These are phyloP conservation scores for Achaetomium macrosporum DNA, from an alignment of 2,329 filamentous ascomycete species.

Conservation along the genomic window DNA sequence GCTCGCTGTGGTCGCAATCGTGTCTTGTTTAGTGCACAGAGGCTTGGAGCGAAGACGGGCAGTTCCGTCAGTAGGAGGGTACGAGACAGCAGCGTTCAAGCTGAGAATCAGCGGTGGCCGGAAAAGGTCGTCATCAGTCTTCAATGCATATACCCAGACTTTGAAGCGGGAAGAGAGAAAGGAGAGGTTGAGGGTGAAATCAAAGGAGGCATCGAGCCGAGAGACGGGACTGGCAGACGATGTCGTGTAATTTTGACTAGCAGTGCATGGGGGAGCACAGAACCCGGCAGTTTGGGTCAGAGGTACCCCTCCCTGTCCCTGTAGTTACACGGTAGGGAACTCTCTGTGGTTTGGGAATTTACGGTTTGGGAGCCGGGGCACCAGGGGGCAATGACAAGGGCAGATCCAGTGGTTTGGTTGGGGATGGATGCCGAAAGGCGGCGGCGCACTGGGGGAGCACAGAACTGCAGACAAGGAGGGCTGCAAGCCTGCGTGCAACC, in stretches of 20 bases:
- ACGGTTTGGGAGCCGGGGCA: background rate
- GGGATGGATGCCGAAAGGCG: constrained; percentile 7
- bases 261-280: constrained; percentile 1
- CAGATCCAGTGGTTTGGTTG: no score
- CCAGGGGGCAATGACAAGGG: no score
- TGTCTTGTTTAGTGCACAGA: background rate
- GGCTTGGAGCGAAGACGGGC: background rate
- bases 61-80: no score
- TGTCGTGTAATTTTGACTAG: background rate
- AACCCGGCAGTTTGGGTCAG: constrained; percentile 16
- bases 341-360: background rate
- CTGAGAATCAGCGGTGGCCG: no score
- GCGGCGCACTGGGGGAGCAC: background rate
- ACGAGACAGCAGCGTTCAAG: no score
- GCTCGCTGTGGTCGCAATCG: background rate
- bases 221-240: background rate
- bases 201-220: background rate
- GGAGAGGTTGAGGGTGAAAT: background rate
- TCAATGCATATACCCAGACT: no score
- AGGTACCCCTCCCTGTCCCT: background rate
- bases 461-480: background rate
- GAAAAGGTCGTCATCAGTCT: no score
- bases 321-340: no score
- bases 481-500: constrained; percentile 1
- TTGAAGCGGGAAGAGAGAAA: background rate